phyloP scores from a whole-genome alignment of 1,284 basidiomycete genomes.

The Nidula niveotomentosa region DNA sequence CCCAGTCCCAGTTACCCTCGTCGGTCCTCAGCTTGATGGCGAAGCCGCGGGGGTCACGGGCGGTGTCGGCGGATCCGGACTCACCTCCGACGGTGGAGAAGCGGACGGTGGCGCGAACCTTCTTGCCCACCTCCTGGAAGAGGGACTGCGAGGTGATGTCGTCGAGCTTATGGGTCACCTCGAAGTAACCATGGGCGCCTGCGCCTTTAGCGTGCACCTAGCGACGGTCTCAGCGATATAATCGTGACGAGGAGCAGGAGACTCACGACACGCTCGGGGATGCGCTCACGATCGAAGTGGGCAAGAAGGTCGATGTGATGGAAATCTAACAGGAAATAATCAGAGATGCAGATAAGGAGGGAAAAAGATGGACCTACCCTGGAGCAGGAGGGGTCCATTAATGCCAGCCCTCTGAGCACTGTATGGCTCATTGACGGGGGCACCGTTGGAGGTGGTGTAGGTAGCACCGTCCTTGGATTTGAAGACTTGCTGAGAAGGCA shows the following conservation, averaged over 20 bases:
- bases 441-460: constrained; percentile 88
- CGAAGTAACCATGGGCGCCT: constrained; percentile 92
- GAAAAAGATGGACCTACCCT: constrained; percentile 48
- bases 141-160: constrained; percentile 78
- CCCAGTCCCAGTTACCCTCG: constrained; percentile 90
- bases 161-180: constrained; percentile 80
- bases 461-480: constrained; percentile 53
- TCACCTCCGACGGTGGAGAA: constrained; percentile 93
- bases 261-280: constrained; percentile 89
- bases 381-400: constrained; percentile 83
- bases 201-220: constrained; percentile 85
- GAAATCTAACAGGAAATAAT: constrained; percentile 57
- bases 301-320: constrained; percentile 87
- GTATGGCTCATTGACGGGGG: constrained; percentile 72
- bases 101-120: constrained; percentile 71
- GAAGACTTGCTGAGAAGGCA: constrained; percentile 68
- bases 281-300: constrained; percentile 93
- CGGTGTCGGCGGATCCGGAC: constrained; percentile 85
- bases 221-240: constrained; percentile 5
- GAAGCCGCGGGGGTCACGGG: constrained; percentile 92
- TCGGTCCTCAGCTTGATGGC: constrained; percentile 89
- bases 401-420: constrained; percentile 74
- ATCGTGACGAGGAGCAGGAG: constrained; percentile 4
- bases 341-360: constrained; percentile 3
- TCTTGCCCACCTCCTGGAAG: constrained; percentile 72